Base-by-base conservation (phyloP, 139 green algal species). In the Spirogloea muscicola region DNA sequence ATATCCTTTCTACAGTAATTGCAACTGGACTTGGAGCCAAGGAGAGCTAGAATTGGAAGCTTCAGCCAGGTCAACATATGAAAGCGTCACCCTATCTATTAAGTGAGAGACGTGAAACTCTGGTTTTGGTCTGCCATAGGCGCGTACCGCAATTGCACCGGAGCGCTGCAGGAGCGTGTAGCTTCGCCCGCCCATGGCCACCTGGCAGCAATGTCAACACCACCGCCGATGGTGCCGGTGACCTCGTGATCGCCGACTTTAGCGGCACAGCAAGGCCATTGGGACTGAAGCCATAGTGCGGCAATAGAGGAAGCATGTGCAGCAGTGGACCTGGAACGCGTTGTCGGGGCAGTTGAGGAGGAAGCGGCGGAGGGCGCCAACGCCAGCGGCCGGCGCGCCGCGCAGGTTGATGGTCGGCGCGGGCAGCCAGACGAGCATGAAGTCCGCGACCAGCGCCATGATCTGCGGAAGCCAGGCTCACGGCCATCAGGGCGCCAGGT, bases 351-450 rank as follows among this genome's bases (percentile, higher is more conserved):
- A 96, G 58, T 76, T 70, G 0, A 84, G 80, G 59, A 96, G 90
- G 58, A 94, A 82, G n/a, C 7, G 3, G 4, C 21, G 36, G 59
- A 84, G 27, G 33, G 39, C 46, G 18, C 16, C 27, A 27, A 33
- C 31, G 13, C 37, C 38, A 18, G 36, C 25, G 31, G 27, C 67
- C 36, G 37, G 36, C 31, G 48, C 36, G 7, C 57, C 29, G 27
- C 64, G 37, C 27, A 77, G 48, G 18, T n/a, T 52, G 25, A 94
- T 82, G 1, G 91, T 93, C 31, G 93, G 93, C 7, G 93, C 93
- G 0, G 93, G 93, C 69, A 98, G 87, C 91, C 91, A 98, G 0
- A 95, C 92, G 16, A 98, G 88, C 92, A 97, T 96, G 87, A 96
- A 97, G 82, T 98, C 93, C 0, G 93, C 93, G 33, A 98, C 89